Evolutionary conservation across 306 rosid genomes (phyloP), one percentile per base, ranked within the genome.

Genomic region (Quercus bicolor): DNA sequence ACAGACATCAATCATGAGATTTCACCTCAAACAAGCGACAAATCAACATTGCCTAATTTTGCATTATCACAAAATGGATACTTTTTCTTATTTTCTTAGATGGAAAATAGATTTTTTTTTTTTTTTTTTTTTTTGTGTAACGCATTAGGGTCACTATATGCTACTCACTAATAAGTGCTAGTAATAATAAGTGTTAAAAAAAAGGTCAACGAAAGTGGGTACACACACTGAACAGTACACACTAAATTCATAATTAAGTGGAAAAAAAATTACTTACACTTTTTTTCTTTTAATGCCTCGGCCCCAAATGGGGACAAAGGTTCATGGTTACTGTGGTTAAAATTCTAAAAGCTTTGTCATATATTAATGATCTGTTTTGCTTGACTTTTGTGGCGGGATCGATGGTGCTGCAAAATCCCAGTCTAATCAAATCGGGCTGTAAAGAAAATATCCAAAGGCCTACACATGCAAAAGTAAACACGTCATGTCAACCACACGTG

Each of bases 401-500:
- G 45, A 48, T 48, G 53, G 53, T 29, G 29, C 48, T 40, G 68
- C 69, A 78, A 72, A 76, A 59, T 80, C 79, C 69, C 45, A 31
- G 83, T 78, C 88, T 80, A 77, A 85, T 86, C 80, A 76, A 78
- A 79, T 72, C 55, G 68, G 55, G 86, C 77, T 79, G 89, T 79
- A 82, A 82, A 85, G 79, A 62, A 20, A 9, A 20, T 21, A 9
- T 57, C 54, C 12, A 40, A 40, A 78, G 76, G 76, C 57, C 74
- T 8, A 75, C 85, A 20, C 77, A 56, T 62, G 74, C 18, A 53
- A 82, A 72, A 74, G 2, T 48, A 40, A 73, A 56, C 9, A 76
- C 19, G 82, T 83, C 88, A 65, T 78, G 72, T 81, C 89, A 72
- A 33, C 69, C 87, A 85, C 88, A 88, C 92, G 87, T 88, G 89